Evolutionary conservation across 768 basidiomycete species (phyloP).

Genomic region (Coprinopsis marcescibilis): DNA sequence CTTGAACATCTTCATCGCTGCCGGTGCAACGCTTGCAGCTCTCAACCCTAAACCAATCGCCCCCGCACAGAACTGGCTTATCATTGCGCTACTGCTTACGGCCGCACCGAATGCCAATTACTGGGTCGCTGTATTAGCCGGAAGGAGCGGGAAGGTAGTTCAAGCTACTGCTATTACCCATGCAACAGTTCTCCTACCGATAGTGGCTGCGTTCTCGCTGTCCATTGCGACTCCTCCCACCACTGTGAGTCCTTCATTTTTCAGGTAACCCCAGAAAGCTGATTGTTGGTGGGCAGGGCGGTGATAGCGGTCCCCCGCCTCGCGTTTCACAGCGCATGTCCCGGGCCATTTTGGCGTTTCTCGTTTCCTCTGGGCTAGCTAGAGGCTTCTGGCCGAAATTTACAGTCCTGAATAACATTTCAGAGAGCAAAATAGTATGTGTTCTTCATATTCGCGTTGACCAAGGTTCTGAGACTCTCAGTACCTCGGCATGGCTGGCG

Average conservation of each 20-base stretch:
- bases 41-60: slow-evolving; percentile 34
- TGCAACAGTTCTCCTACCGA: slow-evolving; percentile 46
- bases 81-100: slow-evolving; percentile 36
- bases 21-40: slow-evolving; percentile 32
- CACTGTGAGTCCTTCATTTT: background rate
- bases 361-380: slow-evolving; percentile 21
- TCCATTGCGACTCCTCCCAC: slow-evolving; percentile 29
- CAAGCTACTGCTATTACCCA: slow-evolving; percentile 60
- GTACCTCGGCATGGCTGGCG: slow-evolving; percentile 30
- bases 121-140: slow-evolving; percentile 57
- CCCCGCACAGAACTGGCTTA: slow-evolving; percentile 24
- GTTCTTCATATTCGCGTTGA: background rate
- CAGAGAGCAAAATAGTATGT: slow-evolving; percentile 36
- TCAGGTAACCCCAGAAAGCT: too few species aligned
- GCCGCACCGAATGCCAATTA: slow-evolving; percentile 59
- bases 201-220: slow-evolving; percentile 46
- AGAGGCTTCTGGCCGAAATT: slow-evolving; percentile 26
- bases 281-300: too few species aligned
- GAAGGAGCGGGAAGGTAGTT: slow-evolving; percentile 44
- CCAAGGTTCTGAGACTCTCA: slow-evolving; percentile 19
- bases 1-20: slow-evolving; percentile 33
- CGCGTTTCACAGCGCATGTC: slow-evolving; percentile 19
- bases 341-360: slow-evolving; percentile 22
- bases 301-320: background rate
- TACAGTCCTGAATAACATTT: slow-evolving; percentile 22